A percentile compares a stretch with the other conserved stretches of the same genome.
Conservation (phyloP, 2,329 filamentous ascomycete genomes). For the Knoxdaviesia capensis region DNA sequence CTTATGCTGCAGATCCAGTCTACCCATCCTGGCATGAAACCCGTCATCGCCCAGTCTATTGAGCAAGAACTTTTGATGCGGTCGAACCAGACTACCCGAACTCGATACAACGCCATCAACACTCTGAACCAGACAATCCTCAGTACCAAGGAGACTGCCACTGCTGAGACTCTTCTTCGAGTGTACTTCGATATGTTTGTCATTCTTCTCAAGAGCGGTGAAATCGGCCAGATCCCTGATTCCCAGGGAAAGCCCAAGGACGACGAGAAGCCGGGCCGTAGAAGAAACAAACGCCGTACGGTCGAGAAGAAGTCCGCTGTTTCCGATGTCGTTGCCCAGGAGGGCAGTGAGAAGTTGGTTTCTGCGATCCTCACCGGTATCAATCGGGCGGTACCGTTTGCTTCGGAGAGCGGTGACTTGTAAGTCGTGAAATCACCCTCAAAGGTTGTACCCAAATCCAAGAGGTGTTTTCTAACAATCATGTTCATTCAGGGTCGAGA, state of each 20-base stretch:
- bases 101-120: constrained; percentile 91
- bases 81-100: constrained; percentile 68
- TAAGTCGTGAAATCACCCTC: constrained; percentile 19
- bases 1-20: constrained; percentile 80
- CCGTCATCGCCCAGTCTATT: constrained; percentile 62
- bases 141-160: constrained; percentile 59
- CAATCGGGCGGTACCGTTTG: constrained; percentile 89
- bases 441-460: background rate
- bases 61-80: constrained; percentile 78
- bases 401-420: constrained; percentile 57
- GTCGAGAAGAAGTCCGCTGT: constrained; percentile 2
- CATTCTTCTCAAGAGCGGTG: constrained; percentile 48
- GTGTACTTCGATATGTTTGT: constrained; percentile 91
- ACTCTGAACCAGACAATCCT: constrained; percentile 94
- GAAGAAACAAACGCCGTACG: constrained; percentile 12
- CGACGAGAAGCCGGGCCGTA: constrained; percentile 9
- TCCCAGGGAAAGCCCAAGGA: constrained; percentile 12
- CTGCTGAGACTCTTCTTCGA: constrained; percentile 63
- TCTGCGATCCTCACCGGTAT: constrained; percentile 85
- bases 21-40: constrained; percentile 84
- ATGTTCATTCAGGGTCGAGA: constrained; percentile 40
- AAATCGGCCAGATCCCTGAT: constrained; percentile 18
- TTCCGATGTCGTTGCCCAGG: constrained; percentile 1
- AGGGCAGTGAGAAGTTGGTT: constrained; percentile 55
- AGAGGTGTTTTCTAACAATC: constrained; percentile 6